Evolutionary conservation across 1,284 basidiomycete genomes (phyloP), one percentile per base, ranked within the genome.

Genomic region (Trametes pubescens): DNA sequence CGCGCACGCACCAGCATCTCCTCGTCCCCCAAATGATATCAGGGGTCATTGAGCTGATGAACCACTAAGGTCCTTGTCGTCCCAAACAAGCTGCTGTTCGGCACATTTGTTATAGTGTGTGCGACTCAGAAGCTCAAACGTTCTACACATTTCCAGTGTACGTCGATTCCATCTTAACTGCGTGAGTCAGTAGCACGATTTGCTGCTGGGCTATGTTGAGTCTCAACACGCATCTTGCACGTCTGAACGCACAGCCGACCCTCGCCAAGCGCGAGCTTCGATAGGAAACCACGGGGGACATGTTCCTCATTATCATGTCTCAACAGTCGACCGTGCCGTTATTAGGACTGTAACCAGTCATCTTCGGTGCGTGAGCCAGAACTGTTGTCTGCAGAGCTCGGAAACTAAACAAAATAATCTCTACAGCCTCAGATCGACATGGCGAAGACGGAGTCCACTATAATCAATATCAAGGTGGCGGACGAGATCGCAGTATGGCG

Each of bases 51-150:
- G n/a, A n/a, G n/a, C n/a, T n/a, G n/a, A n/a, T n/a, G n/a, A n/a
- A n/a, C n/a, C n/a, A n/a, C n/a, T n/a, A n/a, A 46, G 43, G 43
- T n/a, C 22, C 43, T 46, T n/a, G 11, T 46, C 4, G 21, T 46
- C 5, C 43, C 43, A 24, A 46, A 46, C n/a, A 46, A 46, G n/a
- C n/a, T 46, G n/a, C n/a, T 46, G 43, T 46, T 46, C 43, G 43
- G 43, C n/a, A n/a, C 43, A 4, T 13, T 46, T n/a, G 43, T 21
- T 11, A 4, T 46, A n/a, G 11, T 46, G 8, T 46, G 43, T 13
- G 43, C 22, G n/a, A 46, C 21, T 43, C 43, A n/a, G n/a, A 22
- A 22, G 14, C 4, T 22, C 43, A 11, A 21, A 22, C n/a, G 14
- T 46, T 9, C 13, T 22, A 24, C 5, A 2, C 7, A 21, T 46